phyloP scores from a whole-genome alignment of 441 rosid species.

The Populus hybrid region DNA sequence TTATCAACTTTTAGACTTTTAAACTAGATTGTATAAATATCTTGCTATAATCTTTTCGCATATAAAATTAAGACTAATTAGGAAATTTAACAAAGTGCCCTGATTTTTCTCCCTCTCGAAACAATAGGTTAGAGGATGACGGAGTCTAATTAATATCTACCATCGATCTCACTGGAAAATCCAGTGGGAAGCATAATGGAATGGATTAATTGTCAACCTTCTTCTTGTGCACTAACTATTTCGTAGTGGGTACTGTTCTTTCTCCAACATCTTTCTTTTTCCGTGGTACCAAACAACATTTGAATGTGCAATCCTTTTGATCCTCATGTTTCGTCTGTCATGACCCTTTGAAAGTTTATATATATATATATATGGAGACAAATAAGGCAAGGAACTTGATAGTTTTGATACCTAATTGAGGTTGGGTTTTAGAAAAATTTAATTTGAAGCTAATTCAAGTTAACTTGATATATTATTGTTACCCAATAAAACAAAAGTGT shows the following conservation, averaged over 20 bases:
- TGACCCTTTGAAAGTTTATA: no score
- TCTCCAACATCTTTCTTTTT: constrained; percentile 9
- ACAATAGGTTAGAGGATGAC: no score
- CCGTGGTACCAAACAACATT: constrained; percentile 29
- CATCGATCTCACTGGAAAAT: background rate
- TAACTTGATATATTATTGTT: no score
- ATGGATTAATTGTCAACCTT: background rate
- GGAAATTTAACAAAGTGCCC: background rate
- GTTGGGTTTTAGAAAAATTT: no score
- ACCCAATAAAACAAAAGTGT: accelerated
- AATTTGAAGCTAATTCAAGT: no score
- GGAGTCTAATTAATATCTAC: no score
- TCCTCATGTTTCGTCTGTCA: no score
- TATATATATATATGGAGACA: no score
- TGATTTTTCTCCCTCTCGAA: background rate
- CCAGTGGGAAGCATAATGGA: background rate
- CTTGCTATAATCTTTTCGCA: background rate
- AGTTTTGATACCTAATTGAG: no score
- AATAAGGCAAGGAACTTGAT: no score
- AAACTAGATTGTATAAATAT: background rate
- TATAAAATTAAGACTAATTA: background rate
- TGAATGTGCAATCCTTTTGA: background rate
- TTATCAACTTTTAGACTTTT: no score
- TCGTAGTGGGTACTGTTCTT: background rate
- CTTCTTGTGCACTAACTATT: background rate